A percentile compares a stretch with the other conserved stretches of the same genome.
Evolutionary conservation across 2,329 filamentous ascomycete species (phyloP).

Genomic region (Microthyrium microscopicum): DNA sequence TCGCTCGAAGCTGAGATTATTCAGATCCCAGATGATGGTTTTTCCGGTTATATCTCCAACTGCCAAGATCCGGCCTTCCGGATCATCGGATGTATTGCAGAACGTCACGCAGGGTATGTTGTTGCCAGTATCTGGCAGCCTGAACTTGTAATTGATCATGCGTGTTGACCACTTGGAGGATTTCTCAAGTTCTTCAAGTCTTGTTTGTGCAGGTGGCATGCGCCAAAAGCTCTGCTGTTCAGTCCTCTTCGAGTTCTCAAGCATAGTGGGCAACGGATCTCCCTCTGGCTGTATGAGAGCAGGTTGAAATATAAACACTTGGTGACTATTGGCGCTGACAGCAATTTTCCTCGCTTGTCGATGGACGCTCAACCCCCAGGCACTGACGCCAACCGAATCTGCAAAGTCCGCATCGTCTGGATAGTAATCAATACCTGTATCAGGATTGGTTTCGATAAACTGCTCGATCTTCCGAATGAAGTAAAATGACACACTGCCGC

Average conservation of each 20-base stretch:
- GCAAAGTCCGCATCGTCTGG: slow-evolving; percentile 45
- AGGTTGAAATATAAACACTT: slow-evolving; percentile 43
- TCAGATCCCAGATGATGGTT: slow-evolving; percentile 31
- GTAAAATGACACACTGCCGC: slow-evolving; percentile 36
- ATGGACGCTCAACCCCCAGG: slow-evolving; percentile 82
- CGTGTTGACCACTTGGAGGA: background rate
- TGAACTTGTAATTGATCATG: slow-evolving; percentile 2
- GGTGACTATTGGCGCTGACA: slow-evolving; percentile 57
- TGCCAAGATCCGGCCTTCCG: slow-evolving; percentile 37
- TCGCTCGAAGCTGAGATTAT: slow-evolving; percentile 6
- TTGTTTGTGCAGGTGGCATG: slow-evolving; percentile 27
- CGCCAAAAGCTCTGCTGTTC: too few species aligned
- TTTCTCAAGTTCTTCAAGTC: background rate
- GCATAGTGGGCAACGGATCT: too few species aligned
- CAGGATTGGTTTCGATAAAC: slow-evolving; percentile 13
- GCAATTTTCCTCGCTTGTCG: slow-evolving; percentile 69
- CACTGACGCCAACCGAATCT: slow-evolving; percentile 58
- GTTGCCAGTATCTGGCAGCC: slow-evolving; percentile 7
- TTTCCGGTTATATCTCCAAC: slow-evolving; percentile 39
- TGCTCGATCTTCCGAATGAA: slow-evolving; percentile 16
- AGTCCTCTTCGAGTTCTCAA: too few species aligned
- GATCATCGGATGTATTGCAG: slow-evolving; percentile 35
- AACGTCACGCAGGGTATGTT: slow-evolving; percentile 45
- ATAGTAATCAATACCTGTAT: slow-evolving; percentile 24
- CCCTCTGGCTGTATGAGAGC: too few species aligned